phyloP scores from a whole-genome alignment of 2,329 filamentous ascomycete genomes.

The Sporothrix variecibatus region DNA sequence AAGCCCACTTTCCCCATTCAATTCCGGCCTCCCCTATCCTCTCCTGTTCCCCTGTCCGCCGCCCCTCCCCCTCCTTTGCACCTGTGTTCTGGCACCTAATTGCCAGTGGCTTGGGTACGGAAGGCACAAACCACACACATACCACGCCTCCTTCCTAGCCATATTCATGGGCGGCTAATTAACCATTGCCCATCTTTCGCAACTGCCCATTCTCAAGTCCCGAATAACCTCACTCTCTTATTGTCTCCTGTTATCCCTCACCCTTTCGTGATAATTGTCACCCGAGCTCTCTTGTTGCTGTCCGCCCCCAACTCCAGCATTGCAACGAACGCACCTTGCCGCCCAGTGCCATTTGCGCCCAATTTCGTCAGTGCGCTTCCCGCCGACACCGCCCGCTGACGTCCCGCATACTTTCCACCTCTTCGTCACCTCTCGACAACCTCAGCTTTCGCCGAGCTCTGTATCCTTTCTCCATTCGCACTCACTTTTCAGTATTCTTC shows the following conservation, averaged over 20 bases:
- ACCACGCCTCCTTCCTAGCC: constrained; percentile 5
- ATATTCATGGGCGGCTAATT: constrained; percentile 21
- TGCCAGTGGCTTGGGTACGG: neutral
- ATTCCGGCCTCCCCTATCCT: neutral
- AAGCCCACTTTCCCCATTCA: constrained; percentile 24
- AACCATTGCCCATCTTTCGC: neutral
- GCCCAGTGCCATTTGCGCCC: constrained; percentile 24
- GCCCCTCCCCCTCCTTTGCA: constrained; percentile 18
- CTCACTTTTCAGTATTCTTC: neutral
- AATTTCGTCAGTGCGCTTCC: constrained; percentile 21
- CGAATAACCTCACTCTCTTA: neutral
- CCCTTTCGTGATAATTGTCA: neutral
- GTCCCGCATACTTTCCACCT: neutral
- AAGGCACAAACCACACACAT: constrained; percentile 13
- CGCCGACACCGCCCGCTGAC: constrained; percentile 22
- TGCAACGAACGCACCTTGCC: constrained; percentile 6
- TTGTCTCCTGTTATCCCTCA: neutral
- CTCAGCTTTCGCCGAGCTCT: neutral
- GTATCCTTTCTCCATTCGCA: neutral
- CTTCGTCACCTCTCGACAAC: neutral
- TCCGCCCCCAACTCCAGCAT: neutral
- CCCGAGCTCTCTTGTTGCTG: neutral
- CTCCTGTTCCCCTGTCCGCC: neutral
- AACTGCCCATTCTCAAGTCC: constrained; percentile 2
- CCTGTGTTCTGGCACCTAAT: constrained; percentile 2